Base-by-base conservation (phyloP, 768 basidiomycete species). In the Multifurca ochricompacta region DNA sequence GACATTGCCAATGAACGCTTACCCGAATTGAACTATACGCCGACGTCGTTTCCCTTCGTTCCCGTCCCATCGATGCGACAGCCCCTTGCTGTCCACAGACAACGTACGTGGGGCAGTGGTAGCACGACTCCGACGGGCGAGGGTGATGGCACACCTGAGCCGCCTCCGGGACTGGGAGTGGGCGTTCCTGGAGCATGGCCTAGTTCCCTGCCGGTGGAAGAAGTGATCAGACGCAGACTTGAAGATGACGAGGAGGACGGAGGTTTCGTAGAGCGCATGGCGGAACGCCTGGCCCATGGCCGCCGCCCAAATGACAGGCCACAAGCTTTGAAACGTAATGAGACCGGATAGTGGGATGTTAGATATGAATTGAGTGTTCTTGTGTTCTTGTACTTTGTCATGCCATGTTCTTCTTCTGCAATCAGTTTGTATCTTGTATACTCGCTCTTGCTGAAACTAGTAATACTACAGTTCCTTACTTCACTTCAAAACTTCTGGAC, bases 1-100 rank as follows among this genome's bases (percentile, higher is more conserved):
- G 87, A 90, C 68, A 63, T 84, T 23, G 72, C 74, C 44, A 91
- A 91, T 69, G 87, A 90, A 65, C 83, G 85, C 52, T 68, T 91
- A 18, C 88, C 87, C 2, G 69, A 73, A 52, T 79, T 80, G 69
- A 68, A 76, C 60, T 65, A 72, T 47, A 55, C 64, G 46, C 57
- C 45, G 39, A 45, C 60, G 59, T 59, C 53, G 39, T 64, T 71
- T 13, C 73, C 74, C 5, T 73, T 76, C 51, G 81, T 82, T 64
- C 74, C 83, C 1, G 79, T 76, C 14, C 83, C 83, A 10, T 81
- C 78, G 58, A 87, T 86, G 72, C 79, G 79, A 34, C 69, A 67
- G 19, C 63, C 65, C 8, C 61, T 62, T 41, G 53, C 61, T 11
- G 51, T 60, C 44, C 51, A 45, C 23, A 28, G 41, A 4, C 51